A percentile compares a stretch with the other conserved stretches of the same genome.
These are phyloP conservation scores for Babesia bigemina DNA, from an alignment of 169 alveolate species.

Conservation along the genomic window DNA sequence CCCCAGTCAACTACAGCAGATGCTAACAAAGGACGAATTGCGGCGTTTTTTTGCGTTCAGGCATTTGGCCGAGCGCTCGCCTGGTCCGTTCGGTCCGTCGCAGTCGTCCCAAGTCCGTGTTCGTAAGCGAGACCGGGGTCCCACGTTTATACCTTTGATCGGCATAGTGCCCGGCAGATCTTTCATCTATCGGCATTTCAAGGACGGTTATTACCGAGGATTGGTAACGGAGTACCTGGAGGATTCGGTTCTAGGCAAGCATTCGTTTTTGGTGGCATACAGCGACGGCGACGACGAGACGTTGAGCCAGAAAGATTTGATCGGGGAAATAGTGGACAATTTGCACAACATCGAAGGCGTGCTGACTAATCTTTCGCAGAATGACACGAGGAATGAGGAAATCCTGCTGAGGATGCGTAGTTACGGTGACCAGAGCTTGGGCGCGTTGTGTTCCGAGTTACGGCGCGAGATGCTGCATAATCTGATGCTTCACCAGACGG, in stretches of 20 bases:
- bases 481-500: neutral
- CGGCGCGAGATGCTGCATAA: slow-evolving; percentile 30
- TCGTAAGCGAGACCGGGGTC: neutral
- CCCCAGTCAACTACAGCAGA: slow-evolving; percentile 56
- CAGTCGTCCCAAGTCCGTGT: neutral
- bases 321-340: slow-evolving; percentile 35
- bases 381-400: slow-evolving; percentile 52
- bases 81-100: slow-evolving; percentile 27
- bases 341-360: slow-evolving; percentile 27
- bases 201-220: slow-evolving; percentile 65
- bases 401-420: slow-evolving; percentile 1
- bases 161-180: slow-evolving; percentile 43
- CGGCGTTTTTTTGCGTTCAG: slow-evolving; percentile 45
- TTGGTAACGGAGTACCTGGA: slow-evolving; percentile 6
- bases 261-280: slow-evolving; percentile 43
- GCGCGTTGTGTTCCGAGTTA: neutral
- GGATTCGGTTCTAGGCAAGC: neutral
- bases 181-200: slow-evolving; percentile 45
- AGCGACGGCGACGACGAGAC: slow-evolving; percentile 69
- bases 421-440: neutral
- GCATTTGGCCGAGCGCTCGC: slow-evolving; percentile 18
- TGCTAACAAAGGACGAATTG: slow-evolving; percentile 54
- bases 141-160: slow-evolving; percentile 39
- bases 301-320: slow-evolving; percentile 39
- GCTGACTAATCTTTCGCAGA: slow-evolving; percentile 22